Base-by-base conservation (phyloP, 1,284 basidiomycete species). In the Neonothopanus nambi region DNA sequence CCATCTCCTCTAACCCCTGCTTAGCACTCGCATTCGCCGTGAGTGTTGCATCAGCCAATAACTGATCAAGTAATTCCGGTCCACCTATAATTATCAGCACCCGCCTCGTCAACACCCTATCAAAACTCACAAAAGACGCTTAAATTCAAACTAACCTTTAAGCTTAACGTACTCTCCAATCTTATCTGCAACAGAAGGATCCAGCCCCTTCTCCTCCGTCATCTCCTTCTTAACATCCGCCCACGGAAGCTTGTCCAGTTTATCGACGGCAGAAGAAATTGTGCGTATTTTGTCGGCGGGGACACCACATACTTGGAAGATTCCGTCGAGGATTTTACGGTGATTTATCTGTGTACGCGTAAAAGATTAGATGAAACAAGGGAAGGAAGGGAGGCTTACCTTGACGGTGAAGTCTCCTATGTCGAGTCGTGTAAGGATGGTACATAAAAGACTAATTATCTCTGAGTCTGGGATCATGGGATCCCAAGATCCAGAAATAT, bases 181-280 rank as follows among this genome's bases (percentile, higher is more conserved):
- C 67, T 82, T 88, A 74, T 99, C 97, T 0, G 96, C 96, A 3
- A 90, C 81, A 4, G 76, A 81, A n/a, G 82, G 73, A 59, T 90
- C 88, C 18, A 99, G 76, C 0, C 94, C 94, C 70, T 99, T 99
- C 68, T 98, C 95, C 2, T 86, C 88, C 0, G 87, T 91, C 97
- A 99, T 99, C 70, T 99, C 96, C 66, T 90, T 89, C 73, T 89
- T 91, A 12, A 99, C 96, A 42, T 97, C 95, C 8, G 69, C 68
- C 96, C 97, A 99, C 0, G 95, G 83, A 35, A 88, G 71, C 88
- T 99, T 99, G 80, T 99, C 97, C 21, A 99, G 84, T 72, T 99
- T 99, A 74, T 99, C 96, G 9, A 99, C 96, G 0, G 96, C 96
- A 11, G 93, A 96, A 1, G 94, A 97, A 63, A 98, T 98, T n/a